Conservation (phyloP, 345 rosid genomes). For the Adansonia digitata region DNA sequence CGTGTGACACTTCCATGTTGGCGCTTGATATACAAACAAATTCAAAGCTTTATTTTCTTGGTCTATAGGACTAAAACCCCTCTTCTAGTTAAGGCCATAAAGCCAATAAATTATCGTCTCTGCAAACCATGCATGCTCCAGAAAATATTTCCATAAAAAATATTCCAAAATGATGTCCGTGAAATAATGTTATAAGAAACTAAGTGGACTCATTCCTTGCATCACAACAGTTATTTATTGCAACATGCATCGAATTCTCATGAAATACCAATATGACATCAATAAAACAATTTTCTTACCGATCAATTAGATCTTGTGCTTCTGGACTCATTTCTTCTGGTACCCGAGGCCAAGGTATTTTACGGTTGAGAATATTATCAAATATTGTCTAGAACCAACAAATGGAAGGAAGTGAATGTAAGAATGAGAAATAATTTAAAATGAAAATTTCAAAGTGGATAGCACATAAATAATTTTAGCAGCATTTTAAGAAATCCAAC, state of each 20-base stretch:
- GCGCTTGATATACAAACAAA: background rate
- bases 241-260: background rate
- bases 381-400: conserved; percentile 74
- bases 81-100: background rate
- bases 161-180: background rate
- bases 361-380: conserved; percentile 96
- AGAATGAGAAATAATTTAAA: background rate
- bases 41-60: background rate
- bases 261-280: background rate
- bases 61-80: background rate
- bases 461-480: background rate
- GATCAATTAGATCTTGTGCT: conserved; percentile 79
- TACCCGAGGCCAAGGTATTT: conserved; percentile 91
- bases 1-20: background rate
- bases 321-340: conserved; percentile 85
- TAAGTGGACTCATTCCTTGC: background rate
- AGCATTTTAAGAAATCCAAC: background rate
- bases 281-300: conserved; percentile 40
- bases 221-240: background rate
- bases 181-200: background rate
- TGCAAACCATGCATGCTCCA: background rate
- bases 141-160: background rate
- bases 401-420: conserved; percentile 13
- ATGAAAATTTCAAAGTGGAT: background rate
- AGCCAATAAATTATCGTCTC: background rate